Conservation (phyloP, 1,284 basidiomycete species). For the Puccinia triticina region DNA sequence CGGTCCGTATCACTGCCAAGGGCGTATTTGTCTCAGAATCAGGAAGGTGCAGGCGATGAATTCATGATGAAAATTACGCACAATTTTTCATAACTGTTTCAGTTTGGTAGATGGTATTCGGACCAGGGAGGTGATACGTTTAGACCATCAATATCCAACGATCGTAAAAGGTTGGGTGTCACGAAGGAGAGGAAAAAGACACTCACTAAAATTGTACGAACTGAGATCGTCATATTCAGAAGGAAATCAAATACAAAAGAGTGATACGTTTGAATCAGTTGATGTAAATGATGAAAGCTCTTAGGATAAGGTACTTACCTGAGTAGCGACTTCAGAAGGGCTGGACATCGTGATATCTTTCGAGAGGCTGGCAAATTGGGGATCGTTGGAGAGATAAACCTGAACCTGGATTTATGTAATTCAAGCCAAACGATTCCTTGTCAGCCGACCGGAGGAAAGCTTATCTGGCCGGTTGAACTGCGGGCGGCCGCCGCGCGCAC, state of each 20-base stretch:
- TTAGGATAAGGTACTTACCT: constrained; percentile 5
- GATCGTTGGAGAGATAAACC: too few species aligned
- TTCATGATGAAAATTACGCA: neutral
- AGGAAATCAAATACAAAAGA: neutral
- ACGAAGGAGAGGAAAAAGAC: neutral
- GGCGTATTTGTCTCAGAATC: neutral
- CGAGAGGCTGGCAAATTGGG: too few species aligned
- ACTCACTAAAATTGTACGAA: constrained; percentile 49
- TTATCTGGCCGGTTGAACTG: too few species aligned
- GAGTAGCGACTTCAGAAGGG: constrained; percentile 43
- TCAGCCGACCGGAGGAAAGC: too few species aligned
- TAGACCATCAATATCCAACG: neutral
- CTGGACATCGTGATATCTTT: constrained; percentile 20
- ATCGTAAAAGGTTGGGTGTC: neutral
- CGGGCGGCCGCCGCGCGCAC: too few species aligned
- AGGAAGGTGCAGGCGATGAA: neutral
- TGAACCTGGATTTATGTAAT: too few species aligned
- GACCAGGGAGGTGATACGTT: neutral
- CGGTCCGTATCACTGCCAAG: constrained; percentile 58
- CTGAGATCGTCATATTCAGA: neutral
- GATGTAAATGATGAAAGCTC: neutral
- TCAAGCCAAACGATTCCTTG: too few species aligned
- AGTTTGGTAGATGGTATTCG: neutral
- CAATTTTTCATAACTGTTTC: constrained; percentile 42
- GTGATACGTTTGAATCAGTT: neutral